Evolutionary conservation across 2,329 filamentous ascomycete genomes (phyloP).

Genomic region (Cyclaneusma minus): DNA sequence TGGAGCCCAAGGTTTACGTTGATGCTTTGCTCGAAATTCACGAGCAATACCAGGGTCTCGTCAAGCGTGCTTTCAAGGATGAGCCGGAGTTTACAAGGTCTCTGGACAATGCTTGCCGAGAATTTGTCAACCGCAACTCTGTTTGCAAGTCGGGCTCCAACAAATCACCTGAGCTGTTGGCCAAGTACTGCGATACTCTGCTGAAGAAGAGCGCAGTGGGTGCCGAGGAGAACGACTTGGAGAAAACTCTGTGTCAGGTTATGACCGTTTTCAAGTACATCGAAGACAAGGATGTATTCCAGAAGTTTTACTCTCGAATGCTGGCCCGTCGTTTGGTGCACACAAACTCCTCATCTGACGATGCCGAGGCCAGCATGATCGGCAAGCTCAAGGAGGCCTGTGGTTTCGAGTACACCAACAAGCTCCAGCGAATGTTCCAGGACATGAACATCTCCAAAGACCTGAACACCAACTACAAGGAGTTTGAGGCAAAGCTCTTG

Average conservation of each 20-base stretch:
- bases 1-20: conserved; percentile 94
- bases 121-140: conserved; percentile 96
- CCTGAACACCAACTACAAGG: conserved; percentile 77
- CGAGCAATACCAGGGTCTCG: conserved; percentile 79
- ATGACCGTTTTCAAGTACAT: conserved; percentile 99
- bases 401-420: conserved; percentile 98
- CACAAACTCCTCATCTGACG: conserved; percentile 87
- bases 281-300: conserved; percentile 98
- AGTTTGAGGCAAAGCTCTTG: conserved; percentile 50
- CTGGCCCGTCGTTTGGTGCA: conserved; percentile 88
- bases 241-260: conserved; percentile 76
- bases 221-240: conserved; percentile 85
- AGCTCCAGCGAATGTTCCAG: conserved; percentile 98
- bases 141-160: conserved; percentile 89
- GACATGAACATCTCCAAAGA: conserved; percentile 99
- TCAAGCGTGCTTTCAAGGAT: conserved; percentile 83
- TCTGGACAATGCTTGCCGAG: conserved; percentile 88
- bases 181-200: conserved; percentile 87
- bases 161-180: conserved; percentile 84
- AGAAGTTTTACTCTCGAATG: conserved; percentile 98
- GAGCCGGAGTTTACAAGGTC: conserved; percentile 95
- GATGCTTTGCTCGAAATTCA: conserved; percentile 90
- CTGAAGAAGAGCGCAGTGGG: conserved; percentile 87
- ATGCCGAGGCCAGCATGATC: conserved; percentile 98
- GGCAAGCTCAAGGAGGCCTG: conserved; percentile 97